phyloP scores from a whole-genome alignment of 768 basidiomycete genomes.

The Phylloporus rhodoxanthus region DNA sequence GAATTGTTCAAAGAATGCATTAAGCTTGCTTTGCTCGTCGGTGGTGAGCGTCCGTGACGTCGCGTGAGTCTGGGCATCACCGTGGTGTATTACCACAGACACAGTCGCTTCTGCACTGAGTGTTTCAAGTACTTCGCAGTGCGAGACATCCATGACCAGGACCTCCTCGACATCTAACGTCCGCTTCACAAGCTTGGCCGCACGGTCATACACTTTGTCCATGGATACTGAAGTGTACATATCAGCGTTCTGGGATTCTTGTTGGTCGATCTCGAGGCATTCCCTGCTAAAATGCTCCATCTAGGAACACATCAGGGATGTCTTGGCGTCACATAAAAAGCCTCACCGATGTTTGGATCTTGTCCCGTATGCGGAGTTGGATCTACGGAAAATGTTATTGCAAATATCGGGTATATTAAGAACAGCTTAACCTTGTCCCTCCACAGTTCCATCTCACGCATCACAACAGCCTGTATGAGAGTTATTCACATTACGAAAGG shows the following conservation, averaged over 20 bases:
- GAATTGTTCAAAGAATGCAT: conserved; percentile 69
- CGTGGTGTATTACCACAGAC: conserved; percentile 65
- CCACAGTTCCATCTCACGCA: conserved; percentile 96
- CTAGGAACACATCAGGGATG: conserved; percentile 28
- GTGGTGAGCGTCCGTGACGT: conserved; percentile 52
- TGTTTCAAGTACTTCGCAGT: conserved; percentile 81
- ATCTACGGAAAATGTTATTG: conserved; percentile 42
- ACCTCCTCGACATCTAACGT: conserved; percentile 92
- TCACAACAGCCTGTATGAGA: conserved; percentile 58
- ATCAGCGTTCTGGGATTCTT: conserved; percentile 26
- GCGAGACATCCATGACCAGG: conserved; percentile 86
- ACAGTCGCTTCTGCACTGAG: conserved; percentile 54
- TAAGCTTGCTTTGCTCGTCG: conserved; percentile 70
- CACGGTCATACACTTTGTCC: conserved; percentile 88
- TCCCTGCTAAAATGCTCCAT: conserved; percentile 97
- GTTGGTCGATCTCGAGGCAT: conserved; percentile 80
- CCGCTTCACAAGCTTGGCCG: conserved; percentile 80
- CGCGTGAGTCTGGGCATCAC: conserved; percentile 49
- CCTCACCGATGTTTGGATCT: conserved; percentile 81
- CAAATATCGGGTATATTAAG: neutral
- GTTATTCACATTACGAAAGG: conserved; percentile 2
- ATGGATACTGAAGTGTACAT: conserved; percentile 43
- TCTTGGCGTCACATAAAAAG: neutral
- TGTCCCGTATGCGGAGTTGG: conserved; percentile 83
- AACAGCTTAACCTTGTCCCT: conserved; percentile 64